Percentiles rank a stretch among this genome's conserved stretches.
phyloP scores from a whole-genome alignment of 352 stramenopile genomes.

The Globisporangium paddicum region DNA sequence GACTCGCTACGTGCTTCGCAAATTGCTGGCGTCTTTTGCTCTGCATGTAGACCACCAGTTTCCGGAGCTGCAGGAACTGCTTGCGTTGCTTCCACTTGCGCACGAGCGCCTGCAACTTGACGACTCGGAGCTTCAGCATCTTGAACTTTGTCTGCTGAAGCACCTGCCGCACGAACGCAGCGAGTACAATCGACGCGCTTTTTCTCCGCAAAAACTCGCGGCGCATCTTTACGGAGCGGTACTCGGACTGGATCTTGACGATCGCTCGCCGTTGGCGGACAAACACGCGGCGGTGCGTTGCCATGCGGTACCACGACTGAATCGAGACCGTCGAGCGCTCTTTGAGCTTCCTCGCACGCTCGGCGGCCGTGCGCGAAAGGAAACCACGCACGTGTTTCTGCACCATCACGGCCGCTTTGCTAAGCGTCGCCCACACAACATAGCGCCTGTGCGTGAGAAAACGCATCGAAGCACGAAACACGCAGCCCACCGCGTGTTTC shows the following conservation, averaged over 20 bases:
- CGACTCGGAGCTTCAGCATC: slow-evolving; percentile 56
- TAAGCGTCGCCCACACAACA: slow-evolving; percentile 26
- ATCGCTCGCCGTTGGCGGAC: slow-evolving; percentile 19
- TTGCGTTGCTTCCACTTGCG: slow-evolving; percentile 37
- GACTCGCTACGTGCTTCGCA: slow-evolving; percentile 17
- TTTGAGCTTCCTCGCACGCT: slow-evolving; percentile 50
- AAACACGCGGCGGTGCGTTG: slow-evolving; percentile 25
- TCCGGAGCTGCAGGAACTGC: slow-evolving; percentile 23
- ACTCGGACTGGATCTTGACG: slow-evolving; percentile 43
- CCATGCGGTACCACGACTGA: slow-evolving; percentile 64
- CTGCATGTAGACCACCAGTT: slow-evolving; percentile 33
- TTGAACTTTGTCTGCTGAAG: slow-evolving; percentile 60
- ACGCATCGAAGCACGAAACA: slow-evolving; percentile 31
- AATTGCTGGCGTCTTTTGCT: slow-evolving; percentile 35
- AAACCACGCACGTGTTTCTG: slow-evolving; percentile 50
- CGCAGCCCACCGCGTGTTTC: slow-evolving; percentile 22
- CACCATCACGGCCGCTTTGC: slow-evolving; percentile 31
- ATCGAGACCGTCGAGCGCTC: slow-evolving; percentile 30
- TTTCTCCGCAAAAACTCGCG: slow-evolving; percentile 44
- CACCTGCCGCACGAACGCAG: slow-evolving; percentile 65
- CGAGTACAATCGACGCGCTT: slow-evolving; percentile 52
- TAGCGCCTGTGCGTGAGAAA: slow-evolving; percentile 46
- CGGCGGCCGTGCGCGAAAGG: slow-evolving; percentile 51
- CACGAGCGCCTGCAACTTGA: slow-evolving; percentile 56
- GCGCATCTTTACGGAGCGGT: slow-evolving; percentile 33